A percentile compares a stretch with the other conserved stretches of the same genome.
Conservation (phyloP, 331 rosid genomes). For the Pyrus hybrid region DNA sequence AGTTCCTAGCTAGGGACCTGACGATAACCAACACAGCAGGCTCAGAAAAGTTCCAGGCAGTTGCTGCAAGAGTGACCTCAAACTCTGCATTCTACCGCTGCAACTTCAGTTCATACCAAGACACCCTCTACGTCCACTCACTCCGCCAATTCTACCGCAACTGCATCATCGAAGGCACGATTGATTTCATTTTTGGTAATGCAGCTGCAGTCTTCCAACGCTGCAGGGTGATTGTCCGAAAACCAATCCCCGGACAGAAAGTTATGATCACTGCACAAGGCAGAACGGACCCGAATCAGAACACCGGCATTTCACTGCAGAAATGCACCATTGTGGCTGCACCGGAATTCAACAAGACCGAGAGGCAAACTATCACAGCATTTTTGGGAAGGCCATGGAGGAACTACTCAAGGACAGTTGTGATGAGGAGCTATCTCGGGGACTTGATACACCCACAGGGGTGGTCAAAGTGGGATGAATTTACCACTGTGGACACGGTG, state of each 20-base stretch:
- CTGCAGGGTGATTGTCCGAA: slow-evolving; percentile 12
- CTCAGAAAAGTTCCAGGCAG: slow-evolving; percentile 21
- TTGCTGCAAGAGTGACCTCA: slow-evolving; percentile 13
- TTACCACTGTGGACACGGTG: neutral
- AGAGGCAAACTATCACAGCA: neutral
- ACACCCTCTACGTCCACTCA: slow-evolving; percentile 29
- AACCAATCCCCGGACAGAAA: slow-evolving; percentile 8
- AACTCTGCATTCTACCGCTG: slow-evolving; percentile 21
- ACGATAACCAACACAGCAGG: slow-evolving; percentile 21
- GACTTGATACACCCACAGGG: slow-evolving; percentile 20
- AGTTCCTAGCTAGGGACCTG: slow-evolving; percentile 1
- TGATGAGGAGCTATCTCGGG: slow-evolving; percentile 7
- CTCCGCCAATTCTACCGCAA: slow-evolving; percentile 27
- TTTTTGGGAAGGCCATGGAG: slow-evolving; percentile 30
- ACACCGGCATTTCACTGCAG: slow-evolving; percentile 18
- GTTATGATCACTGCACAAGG: slow-evolving; percentile 28
- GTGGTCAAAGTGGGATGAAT: slow-evolving; percentile 25
- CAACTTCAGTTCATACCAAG: slow-evolving; percentile 17
- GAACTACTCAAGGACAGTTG: slow-evolving; percentile 21
- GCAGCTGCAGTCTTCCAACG: slow-evolving; percentile 26
- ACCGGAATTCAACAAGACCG: slow-evolving; percentile 1
- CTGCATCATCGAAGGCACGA: slow-evolving; percentile 25
- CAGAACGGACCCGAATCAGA: slow-evolving; percentile 20
- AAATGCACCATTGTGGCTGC: slow-evolving; percentile 17
- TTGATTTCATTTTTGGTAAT: slow-evolving; percentile 31